Conservation (phyloP, 768 basidiomycete species). For the Hericium rajendrae region DNA sequence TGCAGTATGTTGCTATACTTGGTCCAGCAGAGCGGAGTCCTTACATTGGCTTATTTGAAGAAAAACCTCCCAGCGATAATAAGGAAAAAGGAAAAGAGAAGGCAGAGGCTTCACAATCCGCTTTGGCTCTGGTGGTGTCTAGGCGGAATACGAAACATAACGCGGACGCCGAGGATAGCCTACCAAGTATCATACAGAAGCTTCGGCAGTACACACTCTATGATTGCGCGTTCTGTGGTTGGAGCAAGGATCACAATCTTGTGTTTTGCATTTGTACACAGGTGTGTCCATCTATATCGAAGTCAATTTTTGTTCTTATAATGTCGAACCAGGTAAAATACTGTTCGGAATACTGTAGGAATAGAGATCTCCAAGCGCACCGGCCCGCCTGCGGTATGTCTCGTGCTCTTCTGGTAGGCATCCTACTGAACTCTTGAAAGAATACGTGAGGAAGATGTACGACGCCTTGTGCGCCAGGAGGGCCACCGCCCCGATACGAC, state of each 20-base stretch:
- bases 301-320: not conserved
- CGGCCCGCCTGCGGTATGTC: not conserved
- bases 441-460: not conserved
- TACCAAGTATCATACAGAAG: too few relatives aligned
- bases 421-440: not conserved
- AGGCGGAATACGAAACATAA: too few relatives aligned
- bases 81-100: too few relatives aligned
- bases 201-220: too few relatives aligned
- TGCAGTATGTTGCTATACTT: not conserved
- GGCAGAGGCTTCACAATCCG: too few relatives aligned
- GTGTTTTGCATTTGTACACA: not conserved
- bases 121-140: too few relatives aligned
- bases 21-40: too few relatives aligned
- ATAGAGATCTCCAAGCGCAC: not conserved
- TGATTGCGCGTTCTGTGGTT: not conserved
- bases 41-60: too few relatives aligned
- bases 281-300: not conserved
- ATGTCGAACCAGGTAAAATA: not conserved
- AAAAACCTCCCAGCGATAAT: too few relatives aligned
- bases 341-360: not conserved
- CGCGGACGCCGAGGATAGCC: too few relatives aligned
- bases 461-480: not conserved
- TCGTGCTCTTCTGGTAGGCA: not conserved
- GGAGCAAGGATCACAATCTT: not conserved
- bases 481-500: not conserved